Conservation (phyloP, 1,139 yeast species). For the Saccharomyces hybrid region DNA sequence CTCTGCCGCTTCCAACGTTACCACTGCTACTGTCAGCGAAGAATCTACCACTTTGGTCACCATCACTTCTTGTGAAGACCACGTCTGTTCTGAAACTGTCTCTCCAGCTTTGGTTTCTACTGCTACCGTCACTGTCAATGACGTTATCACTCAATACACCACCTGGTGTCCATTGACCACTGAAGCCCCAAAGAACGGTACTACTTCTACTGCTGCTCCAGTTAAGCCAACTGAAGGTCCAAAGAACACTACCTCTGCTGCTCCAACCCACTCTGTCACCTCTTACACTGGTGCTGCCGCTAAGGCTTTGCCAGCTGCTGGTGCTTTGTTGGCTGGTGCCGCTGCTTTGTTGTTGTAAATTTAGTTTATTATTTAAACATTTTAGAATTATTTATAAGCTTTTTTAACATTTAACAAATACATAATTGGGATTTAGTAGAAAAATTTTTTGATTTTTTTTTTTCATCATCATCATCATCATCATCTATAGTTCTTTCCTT, state of each 20-base stretch:
- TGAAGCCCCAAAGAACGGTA: conserved; percentile 9
- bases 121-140: too few relatives aligned
- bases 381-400: not conserved
- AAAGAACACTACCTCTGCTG: conserved; percentile 3
- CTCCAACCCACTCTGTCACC: conserved; percentile 10
- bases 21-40: too few relatives aligned
- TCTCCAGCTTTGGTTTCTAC: too few relatives aligned
- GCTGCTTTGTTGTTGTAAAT: conserved; percentile 30
- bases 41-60: too few relatives aligned
- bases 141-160: too few relatives aligned
- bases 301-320: conserved; percentile 30
- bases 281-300: conserved; percentile 27
- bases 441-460: not conserved
- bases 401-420: not conserved
- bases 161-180: too few relatives aligned
- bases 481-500: not conserved
- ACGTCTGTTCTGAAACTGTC: too few relatives aligned
- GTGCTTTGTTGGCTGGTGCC: conserved; percentile 31
- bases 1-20: too few relatives aligned
- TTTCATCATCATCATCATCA: not conserved
- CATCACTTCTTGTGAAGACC: too few relatives aligned
- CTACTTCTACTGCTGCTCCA: conserved; percentile 6
- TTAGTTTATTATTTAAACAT: not conserved
- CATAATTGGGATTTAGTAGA: not conserved
- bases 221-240: conserved; percentile 3